Evolutionary conservation across 108 stramenopile species (phyloP).

Genomic region (Pseudonitzschia delicatissima): DNA sequence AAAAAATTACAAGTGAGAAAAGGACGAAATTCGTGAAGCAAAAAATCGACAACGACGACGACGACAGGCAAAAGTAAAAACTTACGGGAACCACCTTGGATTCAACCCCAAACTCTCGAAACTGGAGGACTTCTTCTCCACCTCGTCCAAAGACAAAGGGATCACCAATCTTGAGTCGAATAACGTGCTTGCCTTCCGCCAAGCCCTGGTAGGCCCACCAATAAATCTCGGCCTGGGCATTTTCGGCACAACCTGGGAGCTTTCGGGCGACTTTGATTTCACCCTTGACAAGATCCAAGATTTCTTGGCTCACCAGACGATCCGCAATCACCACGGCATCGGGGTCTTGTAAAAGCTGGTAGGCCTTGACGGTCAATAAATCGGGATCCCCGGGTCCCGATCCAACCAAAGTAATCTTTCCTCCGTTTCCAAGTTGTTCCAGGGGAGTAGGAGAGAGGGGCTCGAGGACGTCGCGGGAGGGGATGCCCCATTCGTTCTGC

Average conservation of each 20-base stretch:
- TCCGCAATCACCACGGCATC: constrained; percentile 87
- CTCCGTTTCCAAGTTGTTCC: constrained; percentile 48
- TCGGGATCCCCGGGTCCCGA: constrained; percentile 95
- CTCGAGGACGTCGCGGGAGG: constrained; percentile 22
- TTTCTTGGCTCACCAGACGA: constrained; percentile 88
- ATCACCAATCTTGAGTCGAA: constrained; percentile 98
- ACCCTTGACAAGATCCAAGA: constrained; percentile 69
- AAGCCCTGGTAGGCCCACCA: constrained; percentile 85
- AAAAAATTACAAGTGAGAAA: not conserved
- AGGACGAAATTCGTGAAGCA: not conserved
- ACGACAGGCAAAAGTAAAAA: constrained; percentile 2
- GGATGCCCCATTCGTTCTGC: constrained; percentile 50
- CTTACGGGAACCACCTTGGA: constrained; percentile 72
- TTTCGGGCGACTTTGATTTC: constrained; percentile 89
- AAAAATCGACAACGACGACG: constrained; percentile 4
- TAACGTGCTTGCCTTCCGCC: constrained; percentile 78
- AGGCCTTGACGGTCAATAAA: constrained; percentile 88
- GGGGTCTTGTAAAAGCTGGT: constrained; percentile 52
- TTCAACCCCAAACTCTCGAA: constrained; percentile 84
- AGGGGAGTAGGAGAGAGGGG: constrained; percentile 27
- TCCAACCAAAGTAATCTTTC: constrained; percentile 79
- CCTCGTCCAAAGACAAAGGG: constrained; percentile 98
- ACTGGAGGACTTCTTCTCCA: constrained; percentile 93
- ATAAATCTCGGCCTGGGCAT: constrained; percentile 94
- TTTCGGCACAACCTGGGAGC: constrained; percentile 90